A percentile compares a stretch with the other conserved stretches of the same genome.
Evolutionary conservation across 2,329 filamentous ascomycete species (phyloP).

Genomic region (Keithomyces neogunnii): DNA sequence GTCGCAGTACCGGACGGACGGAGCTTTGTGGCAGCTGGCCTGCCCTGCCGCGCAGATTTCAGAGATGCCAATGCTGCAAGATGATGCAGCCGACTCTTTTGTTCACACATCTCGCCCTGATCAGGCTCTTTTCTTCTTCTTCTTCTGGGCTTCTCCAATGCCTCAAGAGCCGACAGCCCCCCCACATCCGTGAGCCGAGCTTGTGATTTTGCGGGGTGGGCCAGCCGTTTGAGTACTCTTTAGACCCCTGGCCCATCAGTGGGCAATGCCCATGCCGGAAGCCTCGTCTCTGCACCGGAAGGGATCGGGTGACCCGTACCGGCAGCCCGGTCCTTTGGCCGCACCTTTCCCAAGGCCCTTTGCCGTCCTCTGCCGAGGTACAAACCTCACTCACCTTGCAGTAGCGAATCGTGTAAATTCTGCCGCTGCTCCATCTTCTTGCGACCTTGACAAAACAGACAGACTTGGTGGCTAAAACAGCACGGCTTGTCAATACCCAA

Average conservation of each 20-base stretch:
- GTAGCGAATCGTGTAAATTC: no score
- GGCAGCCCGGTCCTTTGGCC: neutral
- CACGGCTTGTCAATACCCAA: no score
- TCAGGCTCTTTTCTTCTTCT: no score
- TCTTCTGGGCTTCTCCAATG: neutral
- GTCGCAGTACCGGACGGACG: neutral
- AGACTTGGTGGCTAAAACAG: no score
- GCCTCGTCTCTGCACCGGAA: neutral
- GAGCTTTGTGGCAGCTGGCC: no score
- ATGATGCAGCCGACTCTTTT: no score
- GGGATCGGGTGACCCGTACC: conserved; percentile 1
- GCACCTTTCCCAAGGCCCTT: neutral
- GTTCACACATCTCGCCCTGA: no score
- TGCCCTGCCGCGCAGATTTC: no score
- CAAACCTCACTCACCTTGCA: neutral
- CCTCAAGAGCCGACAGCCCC: neutral
- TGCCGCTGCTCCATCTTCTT: neutral
- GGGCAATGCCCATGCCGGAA: no score
- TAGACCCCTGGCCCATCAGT: neutral
- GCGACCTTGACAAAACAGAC: no score
- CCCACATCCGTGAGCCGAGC: neutral
- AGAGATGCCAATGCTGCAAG: no score
- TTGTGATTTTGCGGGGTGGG: conserved; percentile 6
- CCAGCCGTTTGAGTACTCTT: neutral
- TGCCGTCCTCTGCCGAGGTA: conserved; percentile 3